A percentile compares a stretch with the other conserved stretches of the same genome.
These are phyloP conservation scores for Leishmania tarentolae DNA, from an alignment of 208 protist species.

Conservation along the genomic window DNA sequence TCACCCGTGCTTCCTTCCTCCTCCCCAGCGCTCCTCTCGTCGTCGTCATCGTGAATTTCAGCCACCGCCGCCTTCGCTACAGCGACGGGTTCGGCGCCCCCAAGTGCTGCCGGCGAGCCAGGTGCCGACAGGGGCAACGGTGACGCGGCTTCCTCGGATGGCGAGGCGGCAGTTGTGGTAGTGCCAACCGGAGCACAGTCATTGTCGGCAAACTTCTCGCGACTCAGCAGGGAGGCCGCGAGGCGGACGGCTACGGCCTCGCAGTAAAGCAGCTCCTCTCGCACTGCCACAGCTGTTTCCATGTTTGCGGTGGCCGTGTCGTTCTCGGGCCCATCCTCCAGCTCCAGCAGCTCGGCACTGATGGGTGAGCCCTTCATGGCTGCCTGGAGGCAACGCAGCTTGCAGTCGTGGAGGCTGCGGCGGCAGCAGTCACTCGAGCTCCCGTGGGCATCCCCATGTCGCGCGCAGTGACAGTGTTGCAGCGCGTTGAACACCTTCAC, in stretches of 20 bases:
- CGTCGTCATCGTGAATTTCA: background rate
- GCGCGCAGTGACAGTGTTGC: conserved; percentile 49
- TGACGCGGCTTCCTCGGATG: background rate
- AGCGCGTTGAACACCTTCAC: conserved; percentile 78
- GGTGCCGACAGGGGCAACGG: background rate
- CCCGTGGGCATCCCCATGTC: conserved; percentile 17
- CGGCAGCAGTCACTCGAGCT: conserved; percentile 29
- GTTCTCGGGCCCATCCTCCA: conserved; percentile 32
- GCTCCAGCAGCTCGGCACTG: conserved; percentile 31
- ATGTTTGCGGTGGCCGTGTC: conserved; percentile 20
- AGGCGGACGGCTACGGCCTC: conserved; percentile 47
- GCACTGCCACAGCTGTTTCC: conserved; percentile 47
- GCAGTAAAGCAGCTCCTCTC: conserved; percentile 73
- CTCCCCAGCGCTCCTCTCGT: background rate
- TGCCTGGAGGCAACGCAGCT: conserved; percentile 47
- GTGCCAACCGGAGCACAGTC: background rate
- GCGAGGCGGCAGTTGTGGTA: background rate
- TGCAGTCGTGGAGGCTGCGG: conserved; percentile 41
- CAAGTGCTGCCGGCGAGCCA: background rate
- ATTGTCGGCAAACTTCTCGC: background rate
- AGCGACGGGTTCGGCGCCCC: background rate
- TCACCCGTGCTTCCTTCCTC: background rate
- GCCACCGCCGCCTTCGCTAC: background rate
- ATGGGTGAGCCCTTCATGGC: conserved; percentile 43
- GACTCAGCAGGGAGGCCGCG: conserved; percentile 17